phyloP scores from a whole-genome alignment of 257 asterid species.

The Sherardia arvensis region DNA sequence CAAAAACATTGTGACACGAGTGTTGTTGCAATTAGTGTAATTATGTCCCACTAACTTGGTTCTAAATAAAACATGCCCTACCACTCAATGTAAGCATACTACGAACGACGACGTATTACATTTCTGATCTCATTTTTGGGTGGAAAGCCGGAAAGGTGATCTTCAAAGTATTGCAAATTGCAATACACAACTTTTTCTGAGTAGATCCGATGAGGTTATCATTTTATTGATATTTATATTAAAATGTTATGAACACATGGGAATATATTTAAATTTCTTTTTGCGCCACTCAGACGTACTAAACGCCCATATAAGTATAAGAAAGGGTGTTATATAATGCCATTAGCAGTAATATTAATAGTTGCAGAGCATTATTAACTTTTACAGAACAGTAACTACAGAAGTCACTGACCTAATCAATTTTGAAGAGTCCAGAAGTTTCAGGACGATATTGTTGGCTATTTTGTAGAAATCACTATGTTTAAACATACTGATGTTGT shows the following conservation, averaged over 20 bases:
- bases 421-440: too few species aligned
- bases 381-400: too few species aligned
- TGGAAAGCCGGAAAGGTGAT: constrained; percentile 12
- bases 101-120: constrained; percentile 8
- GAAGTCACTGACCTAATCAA: too few species aligned
- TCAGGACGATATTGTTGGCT: too few species aligned
- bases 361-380: background rate
- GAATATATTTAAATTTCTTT: background rate
- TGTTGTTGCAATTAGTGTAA: background rate
- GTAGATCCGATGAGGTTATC: constrained; percentile 5
- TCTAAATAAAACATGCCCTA: constrained; percentile 14
- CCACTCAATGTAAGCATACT: constrained; percentile 15
- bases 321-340: background rate
- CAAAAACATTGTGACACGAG: constrained; percentile 2
- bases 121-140: constrained; percentile 17
- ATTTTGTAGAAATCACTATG: too few species aligned
- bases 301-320: background rate
- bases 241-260: constrained; percentile 6
- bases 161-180: constrained; percentile 19
- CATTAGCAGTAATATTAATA: background rate
- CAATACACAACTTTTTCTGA: background rate
- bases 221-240: background rate
- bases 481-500: too few species aligned
- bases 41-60: constrained; percentile 22
- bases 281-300: background rate